Conservation (phyloP, 148 eudicot genomes). For the Vaccinium darrowii region DNA sequence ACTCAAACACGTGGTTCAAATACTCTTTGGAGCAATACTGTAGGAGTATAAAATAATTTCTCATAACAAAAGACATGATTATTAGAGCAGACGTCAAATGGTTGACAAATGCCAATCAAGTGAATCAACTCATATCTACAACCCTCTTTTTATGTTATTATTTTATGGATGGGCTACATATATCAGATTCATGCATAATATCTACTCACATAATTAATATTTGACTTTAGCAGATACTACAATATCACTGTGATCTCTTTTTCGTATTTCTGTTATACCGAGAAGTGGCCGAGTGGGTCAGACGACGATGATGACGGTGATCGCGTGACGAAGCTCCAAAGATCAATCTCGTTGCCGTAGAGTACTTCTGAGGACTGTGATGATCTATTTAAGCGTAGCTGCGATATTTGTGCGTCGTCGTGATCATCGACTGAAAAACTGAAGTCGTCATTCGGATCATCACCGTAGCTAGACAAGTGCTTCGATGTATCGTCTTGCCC, state of each 20-base stretch:
- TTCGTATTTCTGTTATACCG: constrained; percentile 20
- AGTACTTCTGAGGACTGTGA: constrained; percentile 1
- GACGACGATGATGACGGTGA: constrained; percentile 34
- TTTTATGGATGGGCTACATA: neutral
- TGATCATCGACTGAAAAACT: constrained; percentile 18
- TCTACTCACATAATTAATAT: constrained; percentile 5
- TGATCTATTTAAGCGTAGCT: neutral
- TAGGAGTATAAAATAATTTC: too few relatives aligned
- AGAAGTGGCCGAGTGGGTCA: constrained; percentile 37
- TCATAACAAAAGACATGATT: neutral
- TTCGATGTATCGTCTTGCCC: constrained; percentile 31
- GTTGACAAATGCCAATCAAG: constrained; percentile 12
- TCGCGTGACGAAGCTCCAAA: constrained; percentile 30
- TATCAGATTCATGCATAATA: neutral
- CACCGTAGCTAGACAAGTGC: constrained; percentile 20
- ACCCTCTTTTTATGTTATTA: neutral
- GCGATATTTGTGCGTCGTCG: constrained; percentile 8
- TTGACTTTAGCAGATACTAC: constrained; percentile 14
- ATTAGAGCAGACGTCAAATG: constrained; percentile 6
- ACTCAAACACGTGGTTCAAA: too few relatives aligned
- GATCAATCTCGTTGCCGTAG: constrained; percentile 20
- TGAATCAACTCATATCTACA: neutral
- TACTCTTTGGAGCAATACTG: too few relatives aligned
- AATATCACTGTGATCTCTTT: neutral
- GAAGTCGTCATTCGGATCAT: constrained; percentile 18